Base-by-base conservation (phyloP, 2,329 filamentous ascomycete species). In the Elsinoe batatas region DNA sequence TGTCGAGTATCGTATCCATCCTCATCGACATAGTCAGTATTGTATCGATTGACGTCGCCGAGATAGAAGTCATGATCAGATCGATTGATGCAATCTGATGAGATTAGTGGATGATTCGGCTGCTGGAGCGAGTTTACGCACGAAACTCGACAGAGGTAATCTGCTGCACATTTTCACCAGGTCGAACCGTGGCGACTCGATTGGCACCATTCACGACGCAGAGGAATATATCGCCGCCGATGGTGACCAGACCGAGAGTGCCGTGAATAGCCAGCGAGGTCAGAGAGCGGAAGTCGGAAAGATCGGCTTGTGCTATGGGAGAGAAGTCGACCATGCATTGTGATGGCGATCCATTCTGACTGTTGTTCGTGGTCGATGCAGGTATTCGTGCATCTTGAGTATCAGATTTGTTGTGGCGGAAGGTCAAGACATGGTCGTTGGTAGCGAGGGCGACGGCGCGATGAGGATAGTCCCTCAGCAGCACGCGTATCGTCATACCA, bases 321-420 rank as follows among this genome's bases (percentile, higher is more conserved):
- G 83, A 76, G 68, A 96, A 95, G 69, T 95, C 89, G 61, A 96
- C 90, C 78, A 95, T 90, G 75, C 90, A 95, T 79, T 70, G 82
- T 70, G 63, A 79, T 62, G 67, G 71, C 60, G 67, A 73, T 61
- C 64, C 62, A 60, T 69, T 61, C 61, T 65, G 46, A 38, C 3
- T 35, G 58, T 68, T 57, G 58, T 69, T 61, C 56, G 63, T 61
- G 32, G 64, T 59, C 57, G 71, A 69, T 64, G 70, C 46, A 56
- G 60, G 38, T 63, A 68, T 65, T 22, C 65, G 63, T 26, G 71
- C 61, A 71, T 60, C 77, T 59, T 84, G 84, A 68, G 73, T 79
- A n/a, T 80, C 78, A 15, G 81, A 79, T 47, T 81, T 75, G 68
- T 80, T 89, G 73, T 93, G 84, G 59, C 88, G 85, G 67, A 97